phyloP scores from a whole-genome alignment of 306 rosid species.

The Lagenaria siceraria region DNA sequence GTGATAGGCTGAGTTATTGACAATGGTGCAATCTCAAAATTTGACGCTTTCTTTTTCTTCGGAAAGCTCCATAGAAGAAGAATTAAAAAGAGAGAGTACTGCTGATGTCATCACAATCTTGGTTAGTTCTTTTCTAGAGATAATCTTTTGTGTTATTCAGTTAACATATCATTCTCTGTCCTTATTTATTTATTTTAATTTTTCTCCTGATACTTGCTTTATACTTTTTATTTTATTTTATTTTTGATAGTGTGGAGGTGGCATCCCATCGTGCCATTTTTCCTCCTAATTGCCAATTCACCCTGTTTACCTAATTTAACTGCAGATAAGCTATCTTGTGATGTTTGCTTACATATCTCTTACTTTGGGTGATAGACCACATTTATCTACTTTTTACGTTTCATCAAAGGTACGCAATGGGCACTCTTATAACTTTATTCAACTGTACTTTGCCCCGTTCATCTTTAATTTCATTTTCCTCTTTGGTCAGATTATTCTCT shows the following conservation, averaged over 20 bases:
- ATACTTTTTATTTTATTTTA: not conserved
- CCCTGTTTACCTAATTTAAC: slow-evolving; percentile 8
- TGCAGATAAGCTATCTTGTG: slow-evolving; percentile 97
- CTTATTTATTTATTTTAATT: not conserved
- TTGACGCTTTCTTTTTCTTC: slow-evolving; percentile 90
- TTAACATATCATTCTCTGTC: not conserved
- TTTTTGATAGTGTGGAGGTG: not conserved
- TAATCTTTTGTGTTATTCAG: not conserved
- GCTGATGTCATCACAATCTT: slow-evolving; percentile 87
- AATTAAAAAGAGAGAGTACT: slow-evolving; percentile 89
- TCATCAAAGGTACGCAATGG: slow-evolving; percentile 71
- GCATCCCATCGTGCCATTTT: slow-evolving; percentile 10
- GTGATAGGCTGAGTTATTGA: slow-evolving; percentile 66
- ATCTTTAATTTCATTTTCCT: not conserved
- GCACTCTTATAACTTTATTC: slow-evolving; percentile 3
- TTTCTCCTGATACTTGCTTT: not conserved
- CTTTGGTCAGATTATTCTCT: not conserved
- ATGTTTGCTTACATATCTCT: slow-evolving; percentile 97
- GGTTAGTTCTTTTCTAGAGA: slow-evolving; percentile 33
- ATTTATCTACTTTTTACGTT: slow-evolving; percentile 51
- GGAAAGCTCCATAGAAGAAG: slow-evolving; percentile 96
- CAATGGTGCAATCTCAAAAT: slow-evolving; percentile 67
- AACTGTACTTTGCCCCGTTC: not conserved
- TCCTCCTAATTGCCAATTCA: not conserved
- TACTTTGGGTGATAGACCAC: slow-evolving; percentile 83